A percentile compares a stretch with the other conserved stretches of the same genome.
Evolutionary conservation across 2,329 filamentous ascomycete genomes (phyloP).

Genomic region (Aspergillus cejpii): DNA sequence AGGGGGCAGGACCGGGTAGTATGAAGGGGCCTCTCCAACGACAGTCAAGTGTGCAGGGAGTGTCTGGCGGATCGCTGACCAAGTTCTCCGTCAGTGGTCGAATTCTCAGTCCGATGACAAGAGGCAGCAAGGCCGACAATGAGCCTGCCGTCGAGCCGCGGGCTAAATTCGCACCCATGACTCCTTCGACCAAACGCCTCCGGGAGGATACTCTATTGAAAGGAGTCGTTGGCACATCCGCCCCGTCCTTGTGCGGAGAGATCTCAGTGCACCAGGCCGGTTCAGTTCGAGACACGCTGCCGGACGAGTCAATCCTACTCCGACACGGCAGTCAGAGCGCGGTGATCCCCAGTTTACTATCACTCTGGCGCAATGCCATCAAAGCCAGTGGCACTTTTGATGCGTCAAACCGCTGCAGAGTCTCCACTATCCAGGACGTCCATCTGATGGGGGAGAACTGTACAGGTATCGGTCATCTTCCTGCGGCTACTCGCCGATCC

Average conservation of each 20-base stretch:
- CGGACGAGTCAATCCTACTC: constrained; percentile 42
- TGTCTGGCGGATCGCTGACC: constrained; percentile 37
- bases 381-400: constrained; percentile 36
- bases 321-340: constrained; percentile 39
- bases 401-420: constrained; percentile 34
- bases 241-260: constrained; percentile 34
- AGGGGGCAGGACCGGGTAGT: constrained; percentile 39
- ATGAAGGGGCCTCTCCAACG: constrained; percentile 36
- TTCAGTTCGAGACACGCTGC: constrained; percentile 29
- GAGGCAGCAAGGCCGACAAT: constrained; percentile 20
- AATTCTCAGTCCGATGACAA: constrained; percentile 26
- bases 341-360: constrained; percentile 40
- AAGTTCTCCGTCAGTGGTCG: constrained; percentile 40
- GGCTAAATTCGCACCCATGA: constrained; percentile 42
- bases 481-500: constrained; percentile 22
- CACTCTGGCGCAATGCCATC: constrained; percentile 40
- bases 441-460: constrained; percentile 38
- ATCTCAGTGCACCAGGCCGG: constrained; percentile 39
- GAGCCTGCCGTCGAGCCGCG: constrained; percentile 26
- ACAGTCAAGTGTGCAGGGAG: constrained; percentile 35
- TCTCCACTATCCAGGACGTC: constrained; percentile 36
- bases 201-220: constrained; percentile 42
- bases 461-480: constrained; percentile 35
- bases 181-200: constrained; percentile 43
- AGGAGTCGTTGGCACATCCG: constrained; percentile 27